Evolutionary conservation across 2,329 filamentous ascomycete species (phyloP).

Genomic region (Ophiocordyceps camponoti-rufipedis): DNA sequence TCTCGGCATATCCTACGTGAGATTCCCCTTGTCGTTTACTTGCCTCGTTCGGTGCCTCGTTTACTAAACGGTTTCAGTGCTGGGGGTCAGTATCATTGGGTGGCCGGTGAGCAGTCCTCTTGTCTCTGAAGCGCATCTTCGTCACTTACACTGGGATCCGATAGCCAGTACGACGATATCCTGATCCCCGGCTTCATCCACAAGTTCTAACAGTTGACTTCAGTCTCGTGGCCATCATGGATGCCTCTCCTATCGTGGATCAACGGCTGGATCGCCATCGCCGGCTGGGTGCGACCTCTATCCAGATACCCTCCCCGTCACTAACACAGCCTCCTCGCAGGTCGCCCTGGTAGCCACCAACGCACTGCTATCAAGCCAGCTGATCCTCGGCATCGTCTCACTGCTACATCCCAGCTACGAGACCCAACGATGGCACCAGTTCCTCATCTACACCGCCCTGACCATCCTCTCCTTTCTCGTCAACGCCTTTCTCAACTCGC

Average conservation of each 20-base stretch:
- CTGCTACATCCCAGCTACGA: slow-evolving; percentile 38
- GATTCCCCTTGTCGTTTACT: background rate
- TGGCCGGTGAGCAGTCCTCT: slow-evolving; percentile 29
- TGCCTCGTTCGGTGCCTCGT: background rate
- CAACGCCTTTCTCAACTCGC: slow-evolving; percentile 13
- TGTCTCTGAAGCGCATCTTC: background rate
- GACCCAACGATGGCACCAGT: slow-evolving; percentile 48
- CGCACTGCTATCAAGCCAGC: slow-evolving; percentile 45
- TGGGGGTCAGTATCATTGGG: slow-evolving; percentile 54
- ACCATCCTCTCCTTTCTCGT: slow-evolving; percentile 10
- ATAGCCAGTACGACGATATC: slow-evolving; percentile 33
- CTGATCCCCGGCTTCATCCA: slow-evolving; percentile 27
- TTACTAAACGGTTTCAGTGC: slow-evolving; percentile 12
- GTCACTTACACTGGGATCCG: slow-evolving; percentile 27
- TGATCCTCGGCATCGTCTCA: slow-evolving; percentile 47
- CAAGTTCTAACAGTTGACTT: background rate
- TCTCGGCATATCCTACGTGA: slow-evolving; percentile 38
- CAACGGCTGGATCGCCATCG: slow-evolving; percentile 44
- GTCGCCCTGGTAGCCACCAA: slow-evolving; percentile 49
- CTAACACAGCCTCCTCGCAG: slow-evolving; percentile 1
- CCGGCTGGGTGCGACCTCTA: slow-evolving; percentile 33
- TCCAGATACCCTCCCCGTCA: background rate
- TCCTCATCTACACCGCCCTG: slow-evolving; percentile 28
- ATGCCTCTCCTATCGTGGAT: slow-evolving; percentile 12
- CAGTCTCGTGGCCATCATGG: slow-evolving; percentile 9